These are phyloP conservation scores for Malus sieversii DNA, from an alignment of 306 rosid genomes.

Conservation along the genomic window DNA sequence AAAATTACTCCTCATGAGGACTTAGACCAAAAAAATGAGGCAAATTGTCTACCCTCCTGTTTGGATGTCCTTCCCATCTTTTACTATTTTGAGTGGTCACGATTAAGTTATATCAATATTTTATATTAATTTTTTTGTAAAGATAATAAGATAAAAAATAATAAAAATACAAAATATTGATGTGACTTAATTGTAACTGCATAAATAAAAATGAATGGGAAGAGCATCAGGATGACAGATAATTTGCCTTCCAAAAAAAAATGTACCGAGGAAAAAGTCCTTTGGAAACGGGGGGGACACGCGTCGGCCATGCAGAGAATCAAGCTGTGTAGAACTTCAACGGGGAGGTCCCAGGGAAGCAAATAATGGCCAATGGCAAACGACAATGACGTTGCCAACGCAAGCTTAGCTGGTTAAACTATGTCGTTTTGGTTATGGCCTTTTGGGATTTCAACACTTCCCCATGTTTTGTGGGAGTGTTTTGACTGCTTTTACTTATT, in stretches of 20 bases:
- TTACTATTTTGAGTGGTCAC: too few species aligned
- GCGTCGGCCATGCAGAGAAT: conserved; percentile 46
- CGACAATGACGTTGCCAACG: conserved; percentile 54
- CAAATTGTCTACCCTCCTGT: too few species aligned
- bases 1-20: too few species aligned
- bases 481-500: not conserved
- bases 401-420: conserved; percentile 45
- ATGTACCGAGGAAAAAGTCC: not conserved
- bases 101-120: too few species aligned
- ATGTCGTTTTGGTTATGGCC: conserved; percentile 13
- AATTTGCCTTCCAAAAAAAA: too few species aligned
- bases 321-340: not conserved
- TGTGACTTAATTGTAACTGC: rapidly evolving
- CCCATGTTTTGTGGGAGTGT: not conserved
- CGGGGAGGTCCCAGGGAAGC: not conserved
- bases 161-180: too few species aligned
- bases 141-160: too few species aligned
- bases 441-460: not conserved
- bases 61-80: too few species aligned
- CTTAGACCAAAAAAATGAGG: too few species aligned
- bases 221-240: rapidly evolving
- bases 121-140: too few species aligned
- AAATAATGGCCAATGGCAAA: conserved; percentile 11
- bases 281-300: conserved; percentile 13
- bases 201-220: too few species aligned